phyloP scores from a whole-genome alignment of 2,329 filamentous ascomycete genomes.

The Hypoxylon sp. region DNA sequence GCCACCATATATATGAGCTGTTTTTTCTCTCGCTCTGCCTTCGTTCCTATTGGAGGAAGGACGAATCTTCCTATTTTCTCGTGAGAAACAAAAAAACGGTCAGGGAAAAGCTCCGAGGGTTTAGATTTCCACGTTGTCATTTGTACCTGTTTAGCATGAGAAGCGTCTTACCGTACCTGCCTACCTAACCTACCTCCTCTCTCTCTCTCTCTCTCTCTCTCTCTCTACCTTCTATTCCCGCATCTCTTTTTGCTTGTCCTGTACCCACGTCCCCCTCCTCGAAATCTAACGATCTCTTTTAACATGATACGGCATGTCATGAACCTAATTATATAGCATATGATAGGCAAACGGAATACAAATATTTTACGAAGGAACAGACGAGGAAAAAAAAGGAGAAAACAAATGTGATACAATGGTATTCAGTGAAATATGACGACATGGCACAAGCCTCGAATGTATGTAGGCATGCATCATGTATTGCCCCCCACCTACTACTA shows the following conservation, averaged over 20 bases:
- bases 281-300: constrained; percentile 1
- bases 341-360: constrained; percentile 9
- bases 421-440: constrained; percentile 5
- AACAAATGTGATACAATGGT: too few species aligned
- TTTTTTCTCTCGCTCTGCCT: too few species aligned
- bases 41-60: constrained; percentile 7
- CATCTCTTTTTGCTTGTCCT: neutral
- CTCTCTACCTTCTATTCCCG: constrained; percentile 2
- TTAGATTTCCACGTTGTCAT: constrained; percentile 25
- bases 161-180: constrained; percentile 3
- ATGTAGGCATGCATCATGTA: neutral
- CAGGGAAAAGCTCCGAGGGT: constrained; percentile 8
- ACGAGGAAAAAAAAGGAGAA: neutral
- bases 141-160: constrained; percentile 20
- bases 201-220: too few species aligned
- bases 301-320: too few species aligned
- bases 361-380: neutral
- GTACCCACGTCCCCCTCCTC: constrained; percentile 4
- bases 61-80: constrained; percentile 1
- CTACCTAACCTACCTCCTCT: constrained; percentile 12
- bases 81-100: constrained; percentile 4
- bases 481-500: constrained; percentile 8
- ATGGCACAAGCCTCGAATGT: constrained; percentile 17
- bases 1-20: constrained; percentile 3
- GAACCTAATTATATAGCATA: constrained; percentile 3